Percentiles rank a stretch among this genome's conserved stretches.
Conservation (phyloP, 192 early-diverging fungal genomes). For the Cladochytrium replicatum region DNA sequence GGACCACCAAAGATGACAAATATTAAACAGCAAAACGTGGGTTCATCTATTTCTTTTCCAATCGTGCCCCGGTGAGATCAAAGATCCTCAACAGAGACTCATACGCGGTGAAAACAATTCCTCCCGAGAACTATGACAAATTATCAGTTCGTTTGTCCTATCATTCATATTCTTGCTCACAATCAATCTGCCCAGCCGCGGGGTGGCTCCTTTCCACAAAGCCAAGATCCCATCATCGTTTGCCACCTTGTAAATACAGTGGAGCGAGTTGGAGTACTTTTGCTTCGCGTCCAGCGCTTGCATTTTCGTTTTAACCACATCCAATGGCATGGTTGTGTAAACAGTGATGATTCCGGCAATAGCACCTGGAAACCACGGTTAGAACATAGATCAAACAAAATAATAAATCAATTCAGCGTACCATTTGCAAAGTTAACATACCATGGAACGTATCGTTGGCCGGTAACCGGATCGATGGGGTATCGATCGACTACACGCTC, state of each 20-base stretch:
- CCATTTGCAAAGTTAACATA: conserved; percentile 36
- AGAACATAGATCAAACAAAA: conserved; percentile 1
- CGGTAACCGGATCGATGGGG: conserved; percentile 23
- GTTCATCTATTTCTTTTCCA: no score
- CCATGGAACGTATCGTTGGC: conserved; percentile 29
- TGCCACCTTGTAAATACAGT: conserved; percentile 62
- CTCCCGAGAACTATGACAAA: conserved; percentile 59
- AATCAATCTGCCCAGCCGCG: conserved; percentile 73
- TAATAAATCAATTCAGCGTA: not conserved
- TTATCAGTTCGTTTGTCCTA: not conserved
- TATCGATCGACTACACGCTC: conserved; percentile 31
- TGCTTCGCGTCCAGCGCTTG: conserved; percentile 65
- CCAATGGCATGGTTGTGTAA: conserved; percentile 92
- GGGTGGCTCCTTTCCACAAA: conserved; percentile 94
- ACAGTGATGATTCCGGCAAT: conserved; percentile 87
- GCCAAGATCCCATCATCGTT: conserved; percentile 68
- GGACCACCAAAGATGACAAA: no score
- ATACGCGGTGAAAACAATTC: conserved; percentile 78
- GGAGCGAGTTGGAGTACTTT: conserved; percentile 60
- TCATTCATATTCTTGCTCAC: conserved; percentile 36
- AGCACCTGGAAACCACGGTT: conserved; percentile 67
- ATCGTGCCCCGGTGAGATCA: not conserved
- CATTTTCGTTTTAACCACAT: conserved; percentile 97
- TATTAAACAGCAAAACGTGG: no score
- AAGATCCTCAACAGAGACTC: conserved; percentile 53